Conservation (phyloP, 164 flowering plant species). For the Liriodendron chinense region DNA sequence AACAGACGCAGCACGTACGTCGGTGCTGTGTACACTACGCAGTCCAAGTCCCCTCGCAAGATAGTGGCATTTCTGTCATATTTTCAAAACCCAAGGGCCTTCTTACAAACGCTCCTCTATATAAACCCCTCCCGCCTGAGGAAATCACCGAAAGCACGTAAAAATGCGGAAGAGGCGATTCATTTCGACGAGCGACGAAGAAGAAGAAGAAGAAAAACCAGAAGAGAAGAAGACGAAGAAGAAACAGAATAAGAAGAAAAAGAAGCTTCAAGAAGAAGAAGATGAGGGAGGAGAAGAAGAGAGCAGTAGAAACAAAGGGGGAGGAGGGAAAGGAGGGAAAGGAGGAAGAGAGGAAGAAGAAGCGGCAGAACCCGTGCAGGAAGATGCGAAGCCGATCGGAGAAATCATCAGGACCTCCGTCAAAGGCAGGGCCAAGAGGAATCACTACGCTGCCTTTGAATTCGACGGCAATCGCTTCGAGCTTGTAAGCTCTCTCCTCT, state of each 20-base stretch:
- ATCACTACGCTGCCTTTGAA: constrained; percentile 58
- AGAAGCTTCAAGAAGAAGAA: constrained; percentile 29
- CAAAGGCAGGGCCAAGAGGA: constrained; percentile 48
- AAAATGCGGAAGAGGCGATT: constrained; percentile 37
- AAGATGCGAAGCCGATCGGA: constrained; percentile 71
- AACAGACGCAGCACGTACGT: no score
- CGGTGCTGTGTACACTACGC: no score
- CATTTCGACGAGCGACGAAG: constrained; percentile 62
- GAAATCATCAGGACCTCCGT: constrained; percentile 54
- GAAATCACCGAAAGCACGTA: not conserved
- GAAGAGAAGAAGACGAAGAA: no score
- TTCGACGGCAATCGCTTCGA: constrained; percentile 58
- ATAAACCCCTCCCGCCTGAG: not conserved
- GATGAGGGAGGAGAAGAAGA: constrained; percentile 11
- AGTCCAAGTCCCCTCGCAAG: no score
- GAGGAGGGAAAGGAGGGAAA: constrained; percentile 8
- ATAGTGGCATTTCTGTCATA: no score
- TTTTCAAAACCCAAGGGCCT: no score
- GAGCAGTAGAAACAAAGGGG: constrained; percentile 9
- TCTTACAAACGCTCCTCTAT: no score
- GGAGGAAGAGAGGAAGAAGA: constrained; percentile 9
- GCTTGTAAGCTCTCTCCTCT: constrained; percentile 37
- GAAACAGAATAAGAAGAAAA: constrained; percentile 32
- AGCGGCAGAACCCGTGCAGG: constrained; percentile 32
- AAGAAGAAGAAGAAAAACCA: constrained; percentile 46